Evolutionary conservation across 176 grass and related monocot genomes (phyloP), one percentile per base, ranked within the genome.

Genomic region (Hsuehochloa calcarea): DNA sequence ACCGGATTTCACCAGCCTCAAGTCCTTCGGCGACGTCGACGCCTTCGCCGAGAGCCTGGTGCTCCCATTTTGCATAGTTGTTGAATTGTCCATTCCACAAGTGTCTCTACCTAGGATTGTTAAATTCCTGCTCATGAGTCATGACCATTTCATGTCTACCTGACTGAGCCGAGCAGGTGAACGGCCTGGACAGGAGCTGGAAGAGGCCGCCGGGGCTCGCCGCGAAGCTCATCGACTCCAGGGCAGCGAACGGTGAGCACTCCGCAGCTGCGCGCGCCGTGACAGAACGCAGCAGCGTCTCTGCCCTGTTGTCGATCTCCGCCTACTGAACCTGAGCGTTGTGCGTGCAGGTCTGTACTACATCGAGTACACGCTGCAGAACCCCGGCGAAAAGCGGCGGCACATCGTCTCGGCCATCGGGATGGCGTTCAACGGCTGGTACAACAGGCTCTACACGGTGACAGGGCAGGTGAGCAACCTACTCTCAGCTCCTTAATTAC

Each of bases 1-100:
- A 80, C 96, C 93, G n/a, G 96, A 98, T 87, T 98, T 95, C 89
- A 98, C 96, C 76, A 98, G 89, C 83, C 83, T 95, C 52, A 90
- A 90, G 59, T 98, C 96, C 40, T 98, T 98, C 58, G 96, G 96
- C 66, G 83, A 74, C 26, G 96, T 95, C 40, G 93, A 98, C 66
- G 88, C 88, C 56, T 98, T 98, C 83, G 96, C 96, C 5, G 96
- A 98, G 81, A 93, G 8, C 47, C 55, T 98, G 91, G 96, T 98
- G 77, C 9, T 5, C 14, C 40, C 15, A 6, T 4, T 11, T 11
- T 77, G 49, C 27, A n/a, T 7, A 51, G 45, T 49, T 2, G 15
- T 4, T 4, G n/a, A 16, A 31, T 51, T 51, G 49, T n/a, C 5
- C 29, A 61, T 8, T 35, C 3, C 39, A 15, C 23, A 31, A 52